Conservation (phyloP, 306 rosid species). For the Cucurbita moschata region DNA sequence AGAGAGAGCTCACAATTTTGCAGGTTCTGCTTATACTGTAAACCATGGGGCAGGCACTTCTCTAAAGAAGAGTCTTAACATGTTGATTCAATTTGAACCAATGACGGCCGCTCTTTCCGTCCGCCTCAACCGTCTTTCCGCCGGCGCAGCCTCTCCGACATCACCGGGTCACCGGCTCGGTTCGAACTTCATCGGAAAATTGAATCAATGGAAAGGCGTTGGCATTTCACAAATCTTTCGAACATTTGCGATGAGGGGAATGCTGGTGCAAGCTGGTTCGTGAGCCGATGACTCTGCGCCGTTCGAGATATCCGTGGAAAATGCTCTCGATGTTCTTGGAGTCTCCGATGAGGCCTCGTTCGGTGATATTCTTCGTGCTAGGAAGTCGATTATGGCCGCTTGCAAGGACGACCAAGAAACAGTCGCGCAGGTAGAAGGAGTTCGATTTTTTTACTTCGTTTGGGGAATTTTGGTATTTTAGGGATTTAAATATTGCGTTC, state of each 20-base stretch:
- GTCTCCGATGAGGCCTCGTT: conserved; percentile 82
- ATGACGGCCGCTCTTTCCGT: conserved; percentile 69
- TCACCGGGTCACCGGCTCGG: conserved; percentile 23
- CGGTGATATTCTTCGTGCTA: conserved; percentile 90
- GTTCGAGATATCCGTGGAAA: conserved; percentile 86
- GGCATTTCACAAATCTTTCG: conserved; percentile 11
- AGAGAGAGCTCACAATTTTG: neutral
- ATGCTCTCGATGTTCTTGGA: conserved; percentile 78
- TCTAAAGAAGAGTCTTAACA: neutral
- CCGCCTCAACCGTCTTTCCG: conserved; percentile 58
- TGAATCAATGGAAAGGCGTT: conserved; percentile 20
- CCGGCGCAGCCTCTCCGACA: conserved; percentile 34
- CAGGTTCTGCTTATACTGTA: neutral
- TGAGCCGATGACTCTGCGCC: conserved; percentile 77
- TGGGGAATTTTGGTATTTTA: neutral
- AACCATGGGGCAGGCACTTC: neutral
- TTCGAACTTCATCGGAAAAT: conserved; percentile 13
- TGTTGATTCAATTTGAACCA: neutral
- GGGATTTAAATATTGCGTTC: neutral
- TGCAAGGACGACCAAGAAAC: conserved; percentile 44
- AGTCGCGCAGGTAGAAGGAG: neutral
- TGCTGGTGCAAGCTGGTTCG: conserved; percentile 54
- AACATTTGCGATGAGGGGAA: conserved; percentile 16
- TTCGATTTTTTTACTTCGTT: neutral
- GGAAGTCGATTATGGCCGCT: conserved; percentile 49